A percentile compares a stretch with the other conserved stretches of the same genome.
Conservation (phyloP, 2,329 filamentous ascomycete species). For the Phoma sp. region DNA sequence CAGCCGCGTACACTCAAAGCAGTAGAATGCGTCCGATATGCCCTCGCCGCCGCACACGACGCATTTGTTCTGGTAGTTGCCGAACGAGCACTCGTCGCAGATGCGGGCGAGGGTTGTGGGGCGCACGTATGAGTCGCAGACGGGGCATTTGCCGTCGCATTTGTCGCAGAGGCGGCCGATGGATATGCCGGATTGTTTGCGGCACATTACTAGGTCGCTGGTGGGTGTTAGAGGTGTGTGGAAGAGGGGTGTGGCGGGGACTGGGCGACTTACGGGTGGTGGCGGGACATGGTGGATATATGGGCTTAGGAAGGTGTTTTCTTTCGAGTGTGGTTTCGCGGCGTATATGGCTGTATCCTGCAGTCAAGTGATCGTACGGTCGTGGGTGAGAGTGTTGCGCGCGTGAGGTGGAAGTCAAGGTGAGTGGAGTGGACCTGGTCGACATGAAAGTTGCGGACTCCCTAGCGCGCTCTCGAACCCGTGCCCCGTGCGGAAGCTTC, state of each 20-base stretch:
- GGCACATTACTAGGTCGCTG: constrained; percentile 98
- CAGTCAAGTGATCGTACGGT: no score
- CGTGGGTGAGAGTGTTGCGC: background rate
- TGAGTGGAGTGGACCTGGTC: background rate
- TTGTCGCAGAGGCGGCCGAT: constrained; percentile 99
- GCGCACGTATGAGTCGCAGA: constrained; percentile 98
- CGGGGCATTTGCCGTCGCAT: constrained; percentile 98
- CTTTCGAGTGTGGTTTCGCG: no score
- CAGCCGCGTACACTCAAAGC: constrained; percentile 95
- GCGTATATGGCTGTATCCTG: background rate
- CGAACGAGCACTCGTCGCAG: constrained; percentile 99
- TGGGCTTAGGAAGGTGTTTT: no score
- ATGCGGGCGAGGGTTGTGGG: constrained; percentile 97
- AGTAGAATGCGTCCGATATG: constrained; percentile 98
- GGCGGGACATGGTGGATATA: constrained; percentile 76
- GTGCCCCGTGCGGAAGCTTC: constrained; percentile 37
- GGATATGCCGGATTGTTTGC: constrained; percentile 95
- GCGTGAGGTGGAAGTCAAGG: background rate
- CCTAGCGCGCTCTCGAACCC: constrained; percentile 22
- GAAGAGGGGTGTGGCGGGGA: constrained; percentile 3
- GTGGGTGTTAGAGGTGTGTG: constrained; percentile 24
- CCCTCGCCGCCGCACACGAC: constrained; percentile 98
- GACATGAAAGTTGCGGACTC: constrained; percentile 22
- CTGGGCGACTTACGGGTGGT: constrained; percentile 77
- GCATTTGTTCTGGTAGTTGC: constrained; percentile 99